These are phyloP conservation scores for Candida sphagnicola DNA, from an alignment of 805 yeast species.

Conservation along the genomic window DNA sequence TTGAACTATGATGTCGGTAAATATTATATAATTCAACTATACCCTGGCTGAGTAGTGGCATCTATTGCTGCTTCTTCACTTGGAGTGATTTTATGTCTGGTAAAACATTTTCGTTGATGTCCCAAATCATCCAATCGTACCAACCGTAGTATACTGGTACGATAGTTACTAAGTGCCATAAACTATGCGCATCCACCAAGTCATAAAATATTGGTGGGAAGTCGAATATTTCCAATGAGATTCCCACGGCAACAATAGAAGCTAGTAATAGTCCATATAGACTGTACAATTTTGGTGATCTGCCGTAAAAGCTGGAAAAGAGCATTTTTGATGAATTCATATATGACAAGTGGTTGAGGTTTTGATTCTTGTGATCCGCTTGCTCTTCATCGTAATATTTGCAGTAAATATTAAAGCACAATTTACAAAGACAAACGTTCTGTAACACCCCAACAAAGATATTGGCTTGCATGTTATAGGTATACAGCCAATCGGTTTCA, in stretches of 20 bases:
- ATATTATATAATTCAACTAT: too few species aligned
- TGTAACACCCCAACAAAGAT: constrained; percentile 75
- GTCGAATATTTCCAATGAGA: constrained; percentile 89
- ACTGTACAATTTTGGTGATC: constrained; percentile 35
- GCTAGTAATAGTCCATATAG: constrained; percentile 36
- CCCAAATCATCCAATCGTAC: constrained; percentile 47
- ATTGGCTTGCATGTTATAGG: constrained; percentile 92
- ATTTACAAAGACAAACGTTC: constrained; percentile 39
- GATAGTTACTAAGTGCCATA: constrained; percentile 92
- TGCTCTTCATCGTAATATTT: constrained; percentile 25
- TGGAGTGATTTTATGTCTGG: constrained; percentile 9
- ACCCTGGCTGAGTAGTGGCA: neutral
- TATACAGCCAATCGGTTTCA: constrained; percentile 76
- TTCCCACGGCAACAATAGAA: constrained; percentile 57
- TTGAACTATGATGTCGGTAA: too few species aligned
- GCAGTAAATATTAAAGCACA: constrained; percentile 30
- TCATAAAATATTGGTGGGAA: constrained; percentile 64
- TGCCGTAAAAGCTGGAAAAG: constrained; percentile 26
- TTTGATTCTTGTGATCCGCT: constrained; percentile 6
- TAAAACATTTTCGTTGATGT: constrained; percentile 29
- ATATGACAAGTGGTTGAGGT: constrained; percentile 26
- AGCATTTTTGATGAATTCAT: constrained; percentile 17
- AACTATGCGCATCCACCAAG: constrained; percentile 84
- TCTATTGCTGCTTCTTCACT: constrained; percentile 11
- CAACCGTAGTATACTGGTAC: constrained; percentile 35